Percentiles rank a stretch among this genome's conserved stretches.
Evolutionary conservation across 179 eudicot species (phyloP).

Genomic region (Pouteria campechiana): DNA sequence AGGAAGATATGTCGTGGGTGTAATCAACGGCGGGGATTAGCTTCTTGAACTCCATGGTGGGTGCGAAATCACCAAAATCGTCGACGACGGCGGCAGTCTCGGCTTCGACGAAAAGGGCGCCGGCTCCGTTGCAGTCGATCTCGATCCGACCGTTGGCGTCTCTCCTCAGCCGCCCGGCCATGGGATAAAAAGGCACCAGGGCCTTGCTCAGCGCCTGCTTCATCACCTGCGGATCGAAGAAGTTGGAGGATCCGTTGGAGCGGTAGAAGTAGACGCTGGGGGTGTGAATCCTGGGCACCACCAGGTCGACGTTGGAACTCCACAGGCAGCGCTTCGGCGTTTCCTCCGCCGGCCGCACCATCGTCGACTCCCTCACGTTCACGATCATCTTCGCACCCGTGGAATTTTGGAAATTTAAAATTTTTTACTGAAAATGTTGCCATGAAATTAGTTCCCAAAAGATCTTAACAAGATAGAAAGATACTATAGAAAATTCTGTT

Average conservation of each 20-base stretch:
- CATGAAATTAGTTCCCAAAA: no score
- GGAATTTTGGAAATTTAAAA: no score
- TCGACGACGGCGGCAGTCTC: constrained; percentile 33
- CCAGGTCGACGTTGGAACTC: constrained; percentile 57
- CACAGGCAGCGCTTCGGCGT: constrained; percentile 42
- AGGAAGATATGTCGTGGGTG: constrained; percentile 24
- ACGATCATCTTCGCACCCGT: constrained; percentile 47
- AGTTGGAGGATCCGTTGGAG: constrained; percentile 23
- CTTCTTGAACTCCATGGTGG: constrained; percentile 41
- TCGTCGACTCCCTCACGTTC: constrained; percentile 28
- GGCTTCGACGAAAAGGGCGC: constrained; percentile 60
- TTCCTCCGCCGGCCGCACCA: constrained; percentile 41
- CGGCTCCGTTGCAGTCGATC: constrained; percentile 53
- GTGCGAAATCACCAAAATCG: constrained; percentile 55
- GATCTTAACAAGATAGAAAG: no score
- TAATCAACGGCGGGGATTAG: constrained; percentile 56
- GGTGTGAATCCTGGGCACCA: constrained; percentile 48
- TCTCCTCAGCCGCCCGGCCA: constrained; percentile 47
- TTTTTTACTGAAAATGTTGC: no score
- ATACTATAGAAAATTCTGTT: no score
- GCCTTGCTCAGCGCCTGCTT: constrained; percentile 35
- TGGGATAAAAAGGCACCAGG: constrained; percentile 54
- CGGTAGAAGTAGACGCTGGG: constrained; percentile 59
- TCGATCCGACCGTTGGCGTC: constrained; percentile 54
- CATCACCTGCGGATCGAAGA: constrained; percentile 32